Base-by-base conservation (phyloP, 2,329 filamentous ascomycete species). In the Neopestalotiopsis rosae region DNA sequence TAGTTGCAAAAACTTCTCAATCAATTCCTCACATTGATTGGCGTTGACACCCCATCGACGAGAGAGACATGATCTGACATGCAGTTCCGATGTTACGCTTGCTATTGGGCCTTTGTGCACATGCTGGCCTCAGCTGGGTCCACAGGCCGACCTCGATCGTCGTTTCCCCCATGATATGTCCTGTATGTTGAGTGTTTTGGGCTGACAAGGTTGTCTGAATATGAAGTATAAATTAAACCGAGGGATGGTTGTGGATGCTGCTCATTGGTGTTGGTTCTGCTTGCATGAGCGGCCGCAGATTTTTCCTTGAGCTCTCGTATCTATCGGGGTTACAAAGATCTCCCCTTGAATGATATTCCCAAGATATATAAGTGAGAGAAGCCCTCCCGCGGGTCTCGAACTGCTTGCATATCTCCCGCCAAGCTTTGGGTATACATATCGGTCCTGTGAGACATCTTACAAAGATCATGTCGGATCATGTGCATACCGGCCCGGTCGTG, bases 151-250 rank as follows among this genome's bases (percentile, higher is more conserved):
- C 34, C 59, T 34, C 59, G 59, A 34, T 61, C 32, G 59, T 61
- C 57, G 59, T 9, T 14, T 61, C 32, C 59, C 14, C 45, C 45
- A 34, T 61, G n/a, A 30, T 34, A 34, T 61, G 59, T 30, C 6
- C 34, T 40, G n/a, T 14, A 12, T 10, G 14, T 61, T 10, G 30
- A 61, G n/a, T 14, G 28, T 10, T 30, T 61, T n/a, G 30, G 17
- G 59, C 59, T 61, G 59, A 61, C 59, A 61, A 61, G 59, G 59
- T 61, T 61, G 59, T 61, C 59, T 59, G n/a, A 34, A 61, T 32
- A 20, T 20, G 32, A 20, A 61, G 45, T 20, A 7, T 52, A 20
- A 6, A 3, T 17, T n/a, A 10, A n/a, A 52, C n/a, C 17, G 45
- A 52, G 45, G 45, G 45, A 20, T 52, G 45, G 45, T 52, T 6